Evolutionary conservation across 345 rosid species (phyloP), one percentile per base, ranked within the genome.

Genomic region (Capsella bursapastoris): DNA sequence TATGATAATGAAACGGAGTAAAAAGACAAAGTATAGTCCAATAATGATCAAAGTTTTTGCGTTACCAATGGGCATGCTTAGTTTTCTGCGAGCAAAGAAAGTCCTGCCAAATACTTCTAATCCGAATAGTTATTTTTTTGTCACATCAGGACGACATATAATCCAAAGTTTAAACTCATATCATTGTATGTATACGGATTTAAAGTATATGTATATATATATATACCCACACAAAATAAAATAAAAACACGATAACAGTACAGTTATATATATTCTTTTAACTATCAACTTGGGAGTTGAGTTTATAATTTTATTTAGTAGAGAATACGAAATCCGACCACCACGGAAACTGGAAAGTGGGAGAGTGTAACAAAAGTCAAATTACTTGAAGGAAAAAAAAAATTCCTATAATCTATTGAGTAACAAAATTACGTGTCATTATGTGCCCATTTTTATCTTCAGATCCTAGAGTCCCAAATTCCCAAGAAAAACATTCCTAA

Each of bases 381-480:
- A 51, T 31, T 18, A 38, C n/a, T 47, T 65, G 6, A 15, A 52
- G 3, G 2, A 25, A 60, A 25, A 35, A 35, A 18, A 64, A 47
- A n/a, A 35, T 0, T 10, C 0, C 25, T 22, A 22, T 22, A 47
- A 4, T 32, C 32, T 32, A 57, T 44, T 22, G 25, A 22, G 2
- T 2, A 72, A 52, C 11, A 41, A 41, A 53, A 51, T 22, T 40
- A 62, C 15, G 34, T 52, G 53, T 72, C 35, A 53, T 72, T 56
- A 57, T 27, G 50, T 45, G 31, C 40, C 16, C 57, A 7, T 6
- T 29, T 57, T 15, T 69, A 15, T 58, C 66, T 52, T 57, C 61
- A 18, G 66, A 70, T 63, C 75, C 67, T 50, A 76, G 35, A 48
- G 65, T 76, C 61, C 61, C 75, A 70, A 49, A 55, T 61, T 69